These are phyloP conservation scores for Suhomyces sp. DNA, from an alignment of 805 yeast species.

Conservation along the genomic window DNA sequence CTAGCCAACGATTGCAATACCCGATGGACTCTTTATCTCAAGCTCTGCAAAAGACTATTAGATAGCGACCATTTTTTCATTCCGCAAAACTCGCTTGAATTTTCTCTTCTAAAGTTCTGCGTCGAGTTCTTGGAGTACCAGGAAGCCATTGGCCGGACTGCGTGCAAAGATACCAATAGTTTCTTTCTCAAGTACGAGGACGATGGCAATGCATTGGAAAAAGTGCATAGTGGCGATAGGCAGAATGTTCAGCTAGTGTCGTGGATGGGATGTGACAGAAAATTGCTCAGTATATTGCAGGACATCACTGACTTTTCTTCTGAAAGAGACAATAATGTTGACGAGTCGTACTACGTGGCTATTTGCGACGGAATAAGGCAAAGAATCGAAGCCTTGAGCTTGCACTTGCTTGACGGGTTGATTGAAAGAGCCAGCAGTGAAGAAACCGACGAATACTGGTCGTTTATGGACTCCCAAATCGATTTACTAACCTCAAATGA, in stretches of 20 bases:
- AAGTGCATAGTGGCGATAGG: not conserved
- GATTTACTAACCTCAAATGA: slow-evolving; percentile 6
- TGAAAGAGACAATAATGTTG: slow-evolving; percentile 18
- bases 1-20: slow-evolving; percentile 24
- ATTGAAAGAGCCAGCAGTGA: not conserved
- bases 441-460: not conserved
- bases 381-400: slow-evolving; percentile 13
- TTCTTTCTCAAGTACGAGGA: slow-evolving; percentile 18
- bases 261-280: slow-evolving; percentile 34
- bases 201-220: slow-evolving; percentile 1
- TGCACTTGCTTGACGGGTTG: slow-evolving; percentile 13
- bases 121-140: slow-evolving; percentile 25
- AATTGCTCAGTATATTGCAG: slow-evolving; percentile 21
- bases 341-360: slow-evolving; percentile 12
- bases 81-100: slow-evolving; percentile 19
- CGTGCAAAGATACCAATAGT: slow-evolving; percentile 24
- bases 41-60: slow-evolving; percentile 16
- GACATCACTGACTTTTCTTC: slow-evolving; percentile 33
- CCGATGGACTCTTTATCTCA: slow-evolving; percentile 21
- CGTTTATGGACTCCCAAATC: slow-evolving; percentile 7
- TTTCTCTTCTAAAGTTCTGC: slow-evolving; percentile 17
- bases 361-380: slow-evolving; percentile 14
- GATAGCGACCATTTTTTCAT: slow-evolving; percentile 13
- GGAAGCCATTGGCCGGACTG: slow-evolving; percentile 28
- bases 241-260: slow-evolving; percentile 14